A percentile compares a stretch with the other conserved stretches of the same genome.
phyloP scores from a whole-genome alignment of 495 filamentous ascomycete species.

The Hypoxylon cercidicola region DNA sequence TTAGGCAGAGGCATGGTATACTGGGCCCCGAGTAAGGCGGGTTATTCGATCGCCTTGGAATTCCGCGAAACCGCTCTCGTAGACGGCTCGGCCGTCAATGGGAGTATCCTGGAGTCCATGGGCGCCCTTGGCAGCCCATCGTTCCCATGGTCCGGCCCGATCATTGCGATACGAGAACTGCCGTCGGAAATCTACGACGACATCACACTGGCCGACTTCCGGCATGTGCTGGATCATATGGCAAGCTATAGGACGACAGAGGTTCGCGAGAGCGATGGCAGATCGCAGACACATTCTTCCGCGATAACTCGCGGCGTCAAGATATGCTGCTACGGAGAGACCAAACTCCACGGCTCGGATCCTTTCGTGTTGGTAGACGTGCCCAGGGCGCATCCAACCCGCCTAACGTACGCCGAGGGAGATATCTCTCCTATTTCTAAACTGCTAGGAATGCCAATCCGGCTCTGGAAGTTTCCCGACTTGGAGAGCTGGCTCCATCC shows the following conservation, averaged over 20 bases:
- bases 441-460: background rate
- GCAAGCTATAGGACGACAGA: conserved; percentile 1
- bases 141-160: background rate
- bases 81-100: background rate
- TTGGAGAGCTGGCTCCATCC: background rate
- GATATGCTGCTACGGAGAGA: conserved; percentile 9
- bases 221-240: background rate
- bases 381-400: background rate
- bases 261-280: conserved; percentile 1
- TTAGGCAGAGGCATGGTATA: background rate
- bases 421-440: background rate
- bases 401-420: background rate
- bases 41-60: background rate
- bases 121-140: background rate
- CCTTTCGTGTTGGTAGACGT: conserved; percentile 2
- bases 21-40: background rate
- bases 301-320: conserved; percentile 1
- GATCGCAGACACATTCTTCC: background rate
- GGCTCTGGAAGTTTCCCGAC: conserved; percentile 10
- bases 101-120: background rate
- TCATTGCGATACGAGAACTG: background rate
- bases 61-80: background rate
- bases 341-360: conserved; percentile 3
- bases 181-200: conserved; percentile 1
- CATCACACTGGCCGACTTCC: conserved; percentile 3